These are phyloP conservation scores for Schizopora paradoxa DNA, from an alignment of 1,284 basidiomycete genomes.

Conservation along the genomic window DNA sequence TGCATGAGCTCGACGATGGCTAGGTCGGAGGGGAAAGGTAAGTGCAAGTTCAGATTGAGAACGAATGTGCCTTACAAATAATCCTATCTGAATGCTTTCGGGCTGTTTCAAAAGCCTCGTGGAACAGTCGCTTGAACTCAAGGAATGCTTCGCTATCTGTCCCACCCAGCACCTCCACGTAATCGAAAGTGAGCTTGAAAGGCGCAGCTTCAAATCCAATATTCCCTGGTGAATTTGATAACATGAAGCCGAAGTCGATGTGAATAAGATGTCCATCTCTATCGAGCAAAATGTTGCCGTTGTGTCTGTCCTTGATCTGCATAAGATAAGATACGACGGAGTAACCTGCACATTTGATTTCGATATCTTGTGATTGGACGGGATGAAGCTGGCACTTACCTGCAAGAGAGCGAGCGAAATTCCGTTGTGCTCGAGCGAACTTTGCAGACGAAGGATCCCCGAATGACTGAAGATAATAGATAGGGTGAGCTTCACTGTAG, in stretches of 20 bases:
- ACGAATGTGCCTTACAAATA: slow-evolving; percentile 59
- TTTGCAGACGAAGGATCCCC: slow-evolving; percentile 85
- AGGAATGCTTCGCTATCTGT: slow-evolving; percentile 70
- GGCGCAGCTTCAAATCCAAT: slow-evolving; percentile 98
- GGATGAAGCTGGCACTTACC: slow-evolving; percentile 38
- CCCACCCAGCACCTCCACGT: slow-evolving; percentile 95
- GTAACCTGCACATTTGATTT: slow-evolving; percentile 55
- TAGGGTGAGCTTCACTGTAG: not conserved
- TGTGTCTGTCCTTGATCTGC: slow-evolving; percentile 98
- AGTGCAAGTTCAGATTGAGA: slow-evolving; percentile 11
- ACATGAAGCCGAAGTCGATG: slow-evolving; percentile 99
- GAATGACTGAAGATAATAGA: slow-evolving; percentile 56
- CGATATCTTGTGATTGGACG: not conserved
- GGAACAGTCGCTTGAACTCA: slow-evolving; percentile 87
- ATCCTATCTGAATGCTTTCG: slow-evolving; percentile 97
- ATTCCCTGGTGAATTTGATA: slow-evolving; percentile 94
- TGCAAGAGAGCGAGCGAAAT: slow-evolving; percentile 93
- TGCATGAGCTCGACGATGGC: slow-evolving; percentile 96
- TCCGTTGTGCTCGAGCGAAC: slow-evolving; percentile 81
- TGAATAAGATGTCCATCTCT: slow-evolving; percentile 91
- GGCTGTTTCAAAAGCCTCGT: slow-evolving; percentile 89
- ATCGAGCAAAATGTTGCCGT: slow-evolving; percentile 97
- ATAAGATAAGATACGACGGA: slow-evolving; percentile 93
- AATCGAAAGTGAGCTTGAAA: slow-evolving; percentile 94
- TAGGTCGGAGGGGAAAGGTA: slow-evolving; percentile 32